Percentiles rank a stretch among this genome's conserved stretches.
These are phyloP conservation scores for Pseudonectria foliicola DNA, from an alignment of 2,329 filamentous ascomycete genomes.

Conservation along the genomic window DNA sequence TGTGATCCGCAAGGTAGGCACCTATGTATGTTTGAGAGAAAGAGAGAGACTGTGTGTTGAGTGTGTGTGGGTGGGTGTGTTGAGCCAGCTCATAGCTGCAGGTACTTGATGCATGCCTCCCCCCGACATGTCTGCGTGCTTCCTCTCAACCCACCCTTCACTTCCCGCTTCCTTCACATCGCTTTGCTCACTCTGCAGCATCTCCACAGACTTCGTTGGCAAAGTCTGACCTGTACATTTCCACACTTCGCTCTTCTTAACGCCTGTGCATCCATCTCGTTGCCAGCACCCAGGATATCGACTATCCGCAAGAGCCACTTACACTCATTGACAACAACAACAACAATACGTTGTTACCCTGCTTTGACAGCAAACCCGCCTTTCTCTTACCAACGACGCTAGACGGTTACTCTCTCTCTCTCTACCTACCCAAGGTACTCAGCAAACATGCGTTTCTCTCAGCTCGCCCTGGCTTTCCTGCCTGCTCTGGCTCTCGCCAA, in stretches of 20 bases:
- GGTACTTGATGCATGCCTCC: constrained; percentile 18
- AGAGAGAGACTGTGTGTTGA: constrained; percentile 2
- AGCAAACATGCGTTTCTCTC: constrained; percentile 32
- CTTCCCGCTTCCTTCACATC: constrained; percentile 15
- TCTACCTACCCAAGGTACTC: constrained; percentile 5
- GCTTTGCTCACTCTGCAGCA: constrained; percentile 12
- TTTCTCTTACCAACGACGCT: constrained; percentile 5
- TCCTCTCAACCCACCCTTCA: constrained; percentile 2
- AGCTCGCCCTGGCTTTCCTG: constrained; percentile 42
- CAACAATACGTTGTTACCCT: constrained; percentile 3
- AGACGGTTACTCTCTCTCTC: too few relatives aligned
- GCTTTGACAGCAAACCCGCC: constrained; percentile 6
- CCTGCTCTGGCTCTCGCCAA: constrained; percentile 47
- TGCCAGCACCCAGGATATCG: constrained; percentile 21
- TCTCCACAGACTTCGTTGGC: constrained; percentile 45
- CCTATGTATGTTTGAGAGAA: too few relatives aligned
- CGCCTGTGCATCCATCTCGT: constrained; percentile 7
- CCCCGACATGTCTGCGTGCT: constrained; percentile 9
- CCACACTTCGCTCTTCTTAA: constrained; percentile 15
- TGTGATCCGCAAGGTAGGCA: too few relatives aligned
- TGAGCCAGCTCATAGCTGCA: constrained; percentile 4
- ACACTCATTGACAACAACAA: constrained; percentile 1
- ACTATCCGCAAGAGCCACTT: constrained; percentile 16
- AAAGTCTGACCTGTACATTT: constrained; percentile 38
- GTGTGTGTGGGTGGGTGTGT: constrained; percentile 6